phyloP scores from a whole-genome alignment of 192 early-diverging fungal genomes.

The Rhizoclosmatium globosum region DNA sequence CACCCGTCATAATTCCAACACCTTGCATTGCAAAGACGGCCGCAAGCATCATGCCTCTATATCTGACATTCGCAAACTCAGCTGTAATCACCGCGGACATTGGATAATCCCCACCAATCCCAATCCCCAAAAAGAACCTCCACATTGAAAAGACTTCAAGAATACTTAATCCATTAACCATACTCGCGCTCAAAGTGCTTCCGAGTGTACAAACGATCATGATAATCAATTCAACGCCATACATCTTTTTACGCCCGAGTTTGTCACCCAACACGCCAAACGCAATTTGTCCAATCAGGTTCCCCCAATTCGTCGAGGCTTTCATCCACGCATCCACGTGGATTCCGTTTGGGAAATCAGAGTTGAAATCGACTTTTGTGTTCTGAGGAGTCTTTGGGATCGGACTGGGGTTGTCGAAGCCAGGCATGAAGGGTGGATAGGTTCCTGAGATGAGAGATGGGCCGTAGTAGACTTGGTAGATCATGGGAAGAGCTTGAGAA shows the following conservation, averaged over 20 bases:
- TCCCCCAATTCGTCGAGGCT: slow-evolving; percentile 86
- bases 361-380: slow-evolving; percentile 28
- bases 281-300: slow-evolving; percentile 88
- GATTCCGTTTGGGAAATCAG: slow-evolving; percentile 23
- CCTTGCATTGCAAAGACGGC: slow-evolving; percentile 94
- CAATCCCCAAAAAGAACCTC: slow-evolving; percentile 92
- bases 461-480: slow-evolving; percentile 53
- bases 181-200: slow-evolving; percentile 73
- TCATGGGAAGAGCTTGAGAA: slow-evolving; percentile 86
- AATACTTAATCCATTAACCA: slow-evolving; percentile 73
- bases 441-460: slow-evolving; percentile 26
- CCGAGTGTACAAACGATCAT: slow-evolving; percentile 87
- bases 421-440: not conserved
- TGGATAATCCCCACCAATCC: slow-evolving; percentile 95
- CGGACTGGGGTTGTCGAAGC: slow-evolving; percentile 4
- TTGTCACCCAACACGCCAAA: slow-evolving; percentile 91
- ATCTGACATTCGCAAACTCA: slow-evolving; percentile 82
- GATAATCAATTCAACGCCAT: slow-evolving; percentile 88
- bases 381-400: slow-evolving; percentile 36
- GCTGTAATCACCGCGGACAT: slow-evolving; percentile 92
- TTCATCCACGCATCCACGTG: slow-evolving; percentile 84
- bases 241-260: slow-evolving; percentile 88
- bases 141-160: slow-evolving; percentile 81
- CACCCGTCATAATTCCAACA: slow-evolving; percentile 84
- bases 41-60: slow-evolving; percentile 88